Conservation (phyloP, 108 stramenopile species). For the Nitzschia putrida region DNA sequence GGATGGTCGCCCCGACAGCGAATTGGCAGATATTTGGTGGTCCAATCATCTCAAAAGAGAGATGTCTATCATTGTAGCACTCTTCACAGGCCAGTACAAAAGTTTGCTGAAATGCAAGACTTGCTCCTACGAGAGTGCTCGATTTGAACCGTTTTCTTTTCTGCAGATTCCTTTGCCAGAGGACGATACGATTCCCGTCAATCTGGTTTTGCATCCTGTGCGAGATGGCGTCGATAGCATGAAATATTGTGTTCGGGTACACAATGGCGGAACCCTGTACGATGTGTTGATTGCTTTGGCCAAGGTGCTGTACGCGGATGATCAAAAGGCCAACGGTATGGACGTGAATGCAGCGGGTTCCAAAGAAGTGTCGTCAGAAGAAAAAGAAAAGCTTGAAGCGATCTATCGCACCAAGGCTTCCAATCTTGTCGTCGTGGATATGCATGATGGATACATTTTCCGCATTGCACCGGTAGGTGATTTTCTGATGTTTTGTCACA, state of each 20-base stretch:
- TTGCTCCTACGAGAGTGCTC: conserved; percentile 93
- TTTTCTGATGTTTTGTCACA: not conserved
- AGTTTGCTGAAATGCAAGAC: conserved; percentile 90
- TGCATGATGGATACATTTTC: conserved; percentile 79
- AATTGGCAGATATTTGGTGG: conserved; percentile 98
- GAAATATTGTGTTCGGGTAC: conserved; percentile 79
- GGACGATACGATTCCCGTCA: conserved; percentile 78
- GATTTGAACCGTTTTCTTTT: conserved; percentile 96
- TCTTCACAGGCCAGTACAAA: conserved; percentile 96
- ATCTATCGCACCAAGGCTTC: conserved; percentile 54
- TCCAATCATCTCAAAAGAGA: conserved; percentile 91
- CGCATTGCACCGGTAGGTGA: conserved; percentile 79
- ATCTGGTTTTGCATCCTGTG: conserved; percentile 66
- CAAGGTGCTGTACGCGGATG: conserved; percentile 58
- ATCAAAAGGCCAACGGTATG: conserved; percentile 15
- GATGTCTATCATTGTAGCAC: conserved; percentile 91
- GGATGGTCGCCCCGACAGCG: conserved; percentile 90
- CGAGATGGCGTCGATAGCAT: conserved; percentile 39
- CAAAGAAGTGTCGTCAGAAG: conserved; percentile 23
- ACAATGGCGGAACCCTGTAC: conserved; percentile 71
- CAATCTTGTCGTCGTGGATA: conserved; percentile 83
- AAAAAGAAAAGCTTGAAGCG: conserved; percentile 30
- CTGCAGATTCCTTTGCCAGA: conserved; percentile 93
- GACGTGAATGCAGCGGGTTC: conserved; percentile 9
- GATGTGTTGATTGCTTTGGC: conserved; percentile 75